phyloP scores from a whole-genome alignment of 345 rosid genomes.

The Gynandropsis gynandra region DNA sequence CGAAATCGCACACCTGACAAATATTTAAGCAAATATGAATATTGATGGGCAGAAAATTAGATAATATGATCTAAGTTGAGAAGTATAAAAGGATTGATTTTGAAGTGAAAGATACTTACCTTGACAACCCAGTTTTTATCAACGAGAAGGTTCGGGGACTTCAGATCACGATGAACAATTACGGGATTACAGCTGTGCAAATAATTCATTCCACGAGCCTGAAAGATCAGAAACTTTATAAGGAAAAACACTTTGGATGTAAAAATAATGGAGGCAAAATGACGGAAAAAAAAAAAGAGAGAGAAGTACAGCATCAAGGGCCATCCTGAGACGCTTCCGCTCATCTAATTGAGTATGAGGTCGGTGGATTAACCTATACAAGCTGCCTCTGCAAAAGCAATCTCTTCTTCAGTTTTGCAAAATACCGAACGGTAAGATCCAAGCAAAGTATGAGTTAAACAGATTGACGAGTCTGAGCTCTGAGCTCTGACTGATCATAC shows the following conservation, averaged over 20 bases:
- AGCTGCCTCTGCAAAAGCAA: slow-evolving; percentile 78
- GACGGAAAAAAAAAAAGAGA: slow-evolving; percentile 12
- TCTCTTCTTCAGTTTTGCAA: slow-evolving; percentile 7
- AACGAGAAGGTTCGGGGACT: slow-evolving; percentile 91
- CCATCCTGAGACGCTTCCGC: slow-evolving; percentile 88
- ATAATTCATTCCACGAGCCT: slow-evolving; percentile 99
- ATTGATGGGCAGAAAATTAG: no score
- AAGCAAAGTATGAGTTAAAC: slow-evolving; percentile 14
- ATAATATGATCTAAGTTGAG: slow-evolving; percentile 3
- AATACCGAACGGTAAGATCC: slow-evolving; percentile 4
- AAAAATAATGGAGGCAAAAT: slow-evolving; percentile 3
- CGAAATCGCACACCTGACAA: slow-evolving; percentile 81
- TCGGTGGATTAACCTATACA: slow-evolving; percentile 84
- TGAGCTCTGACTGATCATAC: slow-evolving; percentile 15
- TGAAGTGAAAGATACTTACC: slow-evolving; percentile 33
- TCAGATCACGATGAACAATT: slow-evolving; percentile 87
- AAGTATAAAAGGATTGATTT: not conserved
- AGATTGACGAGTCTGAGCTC: not conserved
- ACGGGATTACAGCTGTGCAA: slow-evolving; percentile 82
- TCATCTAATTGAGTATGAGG: slow-evolving; percentile 93
- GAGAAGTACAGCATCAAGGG: slow-evolving; percentile 78
- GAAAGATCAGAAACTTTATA: slow-evolving; percentile 23
- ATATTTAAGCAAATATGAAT: slow-evolving; percentile 15
- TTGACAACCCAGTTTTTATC: slow-evolving; percentile 95
- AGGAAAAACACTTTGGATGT: slow-evolving; percentile 17